Evolutionary conservation across 192 early-diverging fungal genomes (phyloP).

Genomic region (Pilaira anomala): DNA sequence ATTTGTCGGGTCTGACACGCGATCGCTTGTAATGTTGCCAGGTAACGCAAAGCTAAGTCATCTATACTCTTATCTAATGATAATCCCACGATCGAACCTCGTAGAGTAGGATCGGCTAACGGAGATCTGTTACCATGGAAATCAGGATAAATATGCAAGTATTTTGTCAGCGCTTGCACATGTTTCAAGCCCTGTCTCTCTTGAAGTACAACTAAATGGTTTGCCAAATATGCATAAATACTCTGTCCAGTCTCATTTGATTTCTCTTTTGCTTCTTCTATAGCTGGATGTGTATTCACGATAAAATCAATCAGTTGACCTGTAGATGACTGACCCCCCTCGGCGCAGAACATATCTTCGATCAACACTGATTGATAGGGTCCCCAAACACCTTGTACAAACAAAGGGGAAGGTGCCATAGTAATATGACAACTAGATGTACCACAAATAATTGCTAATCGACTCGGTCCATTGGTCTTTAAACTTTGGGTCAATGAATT

Average conservation of each 20-base stretch:
- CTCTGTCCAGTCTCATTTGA: constrained; percentile 18
- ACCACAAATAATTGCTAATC: constrained; percentile 65
- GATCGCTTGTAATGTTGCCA: constrained; percentile 58
- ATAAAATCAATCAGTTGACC: constrained; percentile 65
- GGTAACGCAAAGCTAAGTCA: constrained; percentile 52
- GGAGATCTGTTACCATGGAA: constrained; percentile 77
- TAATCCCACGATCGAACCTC: constrained; percentile 56
- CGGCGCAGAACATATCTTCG: constrained; percentile 52
- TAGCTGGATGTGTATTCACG: constrained; percentile 56
- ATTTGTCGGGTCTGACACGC: constrained; percentile 65
- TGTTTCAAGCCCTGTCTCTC: constrained; percentile 18
- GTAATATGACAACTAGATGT: constrained; percentile 73
- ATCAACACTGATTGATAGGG: constrained; percentile 61
- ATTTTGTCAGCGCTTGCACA: constrained; percentile 35
- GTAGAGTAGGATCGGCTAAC: constrained; percentile 57
- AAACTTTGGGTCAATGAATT: not conserved
- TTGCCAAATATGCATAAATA: constrained; percentile 55
- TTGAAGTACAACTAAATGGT: constrained; percentile 34
- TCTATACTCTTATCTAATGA: constrained; percentile 48
- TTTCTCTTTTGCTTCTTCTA: constrained; percentile 28
- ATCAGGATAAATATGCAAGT: constrained; percentile 71
- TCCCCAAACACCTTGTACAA: constrained; percentile 59
- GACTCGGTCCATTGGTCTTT: constrained; percentile 13
- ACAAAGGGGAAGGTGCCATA: constrained; percentile 46
- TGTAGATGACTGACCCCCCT: constrained; percentile 75